Conservation (phyloP, 202 grass and related monocot species). For the Carex arenaria region DNA sequence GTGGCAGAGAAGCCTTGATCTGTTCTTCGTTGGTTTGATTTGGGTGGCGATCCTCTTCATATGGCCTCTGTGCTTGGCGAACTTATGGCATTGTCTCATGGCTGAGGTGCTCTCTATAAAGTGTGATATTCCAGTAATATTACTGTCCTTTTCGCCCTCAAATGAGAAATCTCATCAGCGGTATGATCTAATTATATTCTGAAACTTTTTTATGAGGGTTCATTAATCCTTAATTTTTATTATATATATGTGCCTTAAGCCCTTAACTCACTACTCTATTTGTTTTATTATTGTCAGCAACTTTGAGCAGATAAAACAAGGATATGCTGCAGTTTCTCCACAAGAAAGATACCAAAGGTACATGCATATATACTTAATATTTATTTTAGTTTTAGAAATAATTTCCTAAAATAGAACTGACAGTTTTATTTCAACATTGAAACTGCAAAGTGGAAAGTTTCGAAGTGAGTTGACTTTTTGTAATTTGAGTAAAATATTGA, state of each 20-base stretch:
- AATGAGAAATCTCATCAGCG: too few relatives aligned
- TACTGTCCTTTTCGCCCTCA: too few relatives aligned
- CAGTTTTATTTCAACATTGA: not conserved
- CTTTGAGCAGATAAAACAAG: not conserved
- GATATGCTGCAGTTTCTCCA: not conserved
- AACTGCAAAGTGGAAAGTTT: not conserved
- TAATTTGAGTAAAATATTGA: not conserved
- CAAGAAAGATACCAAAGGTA: not conserved
- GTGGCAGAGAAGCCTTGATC: slow-evolving; percentile 36
- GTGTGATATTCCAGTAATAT: too few relatives aligned
- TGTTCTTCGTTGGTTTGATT: slow-evolving; percentile 48
- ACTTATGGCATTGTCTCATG: slow-evolving; percentile 48
- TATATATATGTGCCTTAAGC: too few relatives aligned
- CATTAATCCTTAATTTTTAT: too few relatives aligned
- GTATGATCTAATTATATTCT: too few relatives aligned
- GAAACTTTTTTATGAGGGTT: not conserved
- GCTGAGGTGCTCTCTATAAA: slow-evolving; percentile 5
- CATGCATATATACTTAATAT: not conserved
- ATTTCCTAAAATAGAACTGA: not conserved
- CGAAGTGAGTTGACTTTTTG: not conserved
- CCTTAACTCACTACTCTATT: too few relatives aligned
- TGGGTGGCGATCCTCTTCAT: slow-evolving; percentile 59
- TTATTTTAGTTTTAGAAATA: not conserved
- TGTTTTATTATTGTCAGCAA: not conserved
- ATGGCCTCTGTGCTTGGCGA: slow-evolving; percentile 67